Evolutionary conservation across 2,329 filamentous ascomycete genomes (phyloP).

Genomic region (Dryadomyces quercus-mongolicae): DNA sequence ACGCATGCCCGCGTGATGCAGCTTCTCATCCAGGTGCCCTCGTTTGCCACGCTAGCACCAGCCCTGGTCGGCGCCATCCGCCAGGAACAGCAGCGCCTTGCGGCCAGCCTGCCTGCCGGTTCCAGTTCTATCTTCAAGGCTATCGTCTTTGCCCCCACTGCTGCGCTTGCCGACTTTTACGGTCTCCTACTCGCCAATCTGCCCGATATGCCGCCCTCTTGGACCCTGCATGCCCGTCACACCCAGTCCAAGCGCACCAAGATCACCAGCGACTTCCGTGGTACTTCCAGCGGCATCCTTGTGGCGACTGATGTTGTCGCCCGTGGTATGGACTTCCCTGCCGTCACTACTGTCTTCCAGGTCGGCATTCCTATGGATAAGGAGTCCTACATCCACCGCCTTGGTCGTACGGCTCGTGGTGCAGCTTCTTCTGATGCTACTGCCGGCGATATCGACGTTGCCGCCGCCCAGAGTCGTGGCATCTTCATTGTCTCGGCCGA

Average conservation of each 20-base stretch:
- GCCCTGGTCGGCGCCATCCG: conserved; percentile 45
- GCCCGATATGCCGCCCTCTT: conserved; percentile 28
- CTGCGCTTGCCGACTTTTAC: conserved; percentile 39
- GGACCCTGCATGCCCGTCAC: conserved; percentile 38
- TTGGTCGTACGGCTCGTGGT: conserved; percentile 56
- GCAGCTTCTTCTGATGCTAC: conserved; percentile 47
- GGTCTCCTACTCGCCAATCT: conserved; percentile 28
- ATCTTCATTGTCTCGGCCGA: conserved; percentile 43
- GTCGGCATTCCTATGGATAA: conserved; percentile 45
- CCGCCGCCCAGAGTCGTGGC: conserved; percentile 35
- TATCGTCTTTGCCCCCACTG: conserved; percentile 65
- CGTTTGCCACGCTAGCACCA: conserved; percentile 54
- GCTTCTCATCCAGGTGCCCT: conserved; percentile 53
- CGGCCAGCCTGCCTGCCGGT: not conserved
- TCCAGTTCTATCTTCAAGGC: conserved; percentile 58
- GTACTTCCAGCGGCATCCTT: conserved; percentile 36
- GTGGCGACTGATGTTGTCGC: conserved; percentile 61
- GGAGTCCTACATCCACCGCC: conserved; percentile 55
- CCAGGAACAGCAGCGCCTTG: conserved; percentile 23
- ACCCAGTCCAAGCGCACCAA: conserved; percentile 35
- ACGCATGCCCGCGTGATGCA: conserved; percentile 71
- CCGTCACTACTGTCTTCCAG: conserved; percentile 56
- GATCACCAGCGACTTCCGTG: conserved; percentile 52
- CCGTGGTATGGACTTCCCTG: conserved; percentile 61
- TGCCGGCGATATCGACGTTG: conserved; percentile 38